Conservation (phyloP, 805 yeast species). For the Ogataea salicorniae region DNA sequence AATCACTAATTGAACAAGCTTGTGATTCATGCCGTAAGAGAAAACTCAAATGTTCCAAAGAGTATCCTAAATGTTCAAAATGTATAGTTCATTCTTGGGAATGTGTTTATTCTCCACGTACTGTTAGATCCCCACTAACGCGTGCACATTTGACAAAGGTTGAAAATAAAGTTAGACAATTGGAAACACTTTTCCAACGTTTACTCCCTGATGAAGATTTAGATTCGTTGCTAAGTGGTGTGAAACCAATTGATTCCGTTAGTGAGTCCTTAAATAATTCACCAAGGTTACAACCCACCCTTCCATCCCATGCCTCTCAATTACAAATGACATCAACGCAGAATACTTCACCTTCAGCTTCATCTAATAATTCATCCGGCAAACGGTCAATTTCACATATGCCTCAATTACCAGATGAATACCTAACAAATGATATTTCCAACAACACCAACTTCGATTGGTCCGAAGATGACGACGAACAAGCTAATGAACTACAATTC, state of each 20-base stretch:
- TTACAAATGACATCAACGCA: conserved; percentile 3
- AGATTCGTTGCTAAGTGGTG: conserved; percentile 29
- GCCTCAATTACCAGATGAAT: conserved; percentile 25
- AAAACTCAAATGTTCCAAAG: conserved; percentile 77
- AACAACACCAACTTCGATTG: conserved; percentile 51
- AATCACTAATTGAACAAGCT: conserved; percentile 43
- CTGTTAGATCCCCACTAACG: conserved; percentile 75
- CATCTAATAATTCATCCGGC: not conserved
- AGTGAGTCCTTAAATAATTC: conserved; percentile 11
- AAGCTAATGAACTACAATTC: conserved; percentile 13
- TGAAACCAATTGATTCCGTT: conserved; percentile 10
- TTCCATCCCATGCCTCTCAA: not conserved
- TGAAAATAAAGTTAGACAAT: conserved; percentile 48
- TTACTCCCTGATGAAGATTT: conserved; percentile 42
- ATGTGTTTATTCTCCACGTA: conserved; percentile 74
- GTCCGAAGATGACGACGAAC: conserved; percentile 49
- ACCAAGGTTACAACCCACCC: conserved; percentile 10
- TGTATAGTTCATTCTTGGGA: conserved; percentile 69
- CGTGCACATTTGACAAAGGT: conserved; percentile 75
- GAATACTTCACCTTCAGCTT: conserved; percentile 5
- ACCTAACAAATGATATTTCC: conserved; percentile 17
- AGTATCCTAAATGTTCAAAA: conserved; percentile 68
- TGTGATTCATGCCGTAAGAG: conserved; percentile 83
- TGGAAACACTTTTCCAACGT: conserved; percentile 41
- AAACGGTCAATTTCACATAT: conserved; percentile 5